These are phyloP conservation scores for Capronia epimyces DNA, from an alignment of 2,329 filamentous ascomycete species.

Conservation along the genomic window DNA sequence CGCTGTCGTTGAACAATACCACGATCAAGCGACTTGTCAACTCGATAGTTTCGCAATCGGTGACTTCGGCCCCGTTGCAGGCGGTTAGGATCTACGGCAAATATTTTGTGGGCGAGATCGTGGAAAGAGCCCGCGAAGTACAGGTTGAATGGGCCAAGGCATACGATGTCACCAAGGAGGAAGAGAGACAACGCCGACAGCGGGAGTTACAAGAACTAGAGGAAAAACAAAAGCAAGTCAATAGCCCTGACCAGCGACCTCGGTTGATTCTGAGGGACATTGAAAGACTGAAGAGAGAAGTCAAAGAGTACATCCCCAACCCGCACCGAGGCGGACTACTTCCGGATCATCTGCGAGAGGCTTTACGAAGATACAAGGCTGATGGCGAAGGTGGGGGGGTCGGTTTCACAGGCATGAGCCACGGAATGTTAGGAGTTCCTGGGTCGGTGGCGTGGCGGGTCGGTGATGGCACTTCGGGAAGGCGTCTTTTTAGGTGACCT, in stretches of 20 bases:
- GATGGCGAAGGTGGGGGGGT: conserved; percentile 46
- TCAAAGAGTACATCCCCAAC: conserved; percentile 35
- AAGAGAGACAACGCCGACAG: conserved; percentile 53
- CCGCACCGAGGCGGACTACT: conserved; percentile 45
- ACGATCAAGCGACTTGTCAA: conserved; percentile 56
- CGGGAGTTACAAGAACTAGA: conserved; percentile 46
- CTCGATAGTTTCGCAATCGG: conserved; percentile 61
- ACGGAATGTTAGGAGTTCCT: conserved; percentile 41
- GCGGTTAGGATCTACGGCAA: conserved; percentile 62
- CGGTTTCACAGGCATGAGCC: conserved; percentile 45
- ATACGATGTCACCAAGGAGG: conserved; percentile 49
- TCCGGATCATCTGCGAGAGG: conserved; percentile 47
- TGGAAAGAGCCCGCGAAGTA: conserved; percentile 60
- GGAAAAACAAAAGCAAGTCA: conserved; percentile 33
- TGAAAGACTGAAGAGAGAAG: conserved; percentile 30
- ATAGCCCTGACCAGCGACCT: conserved; percentile 22
- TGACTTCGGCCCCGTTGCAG: conserved; percentile 59
- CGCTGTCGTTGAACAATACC: conserved; percentile 41
- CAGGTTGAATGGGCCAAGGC: conserved; percentile 50
- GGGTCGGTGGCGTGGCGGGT: conserved; percentile 41
- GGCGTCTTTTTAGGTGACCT: conserved; percentile 43
- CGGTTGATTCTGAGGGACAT: conserved; percentile 26
- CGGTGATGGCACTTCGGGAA: conserved; percentile 35
- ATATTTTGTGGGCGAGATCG: conserved; percentile 60
- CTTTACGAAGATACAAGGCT: conserved; percentile 45